Evolutionary conservation across 129 eudicot species (phyloP), one percentile per base, ranked within the genome.

Genomic region (Flaveria brownii): DNA sequence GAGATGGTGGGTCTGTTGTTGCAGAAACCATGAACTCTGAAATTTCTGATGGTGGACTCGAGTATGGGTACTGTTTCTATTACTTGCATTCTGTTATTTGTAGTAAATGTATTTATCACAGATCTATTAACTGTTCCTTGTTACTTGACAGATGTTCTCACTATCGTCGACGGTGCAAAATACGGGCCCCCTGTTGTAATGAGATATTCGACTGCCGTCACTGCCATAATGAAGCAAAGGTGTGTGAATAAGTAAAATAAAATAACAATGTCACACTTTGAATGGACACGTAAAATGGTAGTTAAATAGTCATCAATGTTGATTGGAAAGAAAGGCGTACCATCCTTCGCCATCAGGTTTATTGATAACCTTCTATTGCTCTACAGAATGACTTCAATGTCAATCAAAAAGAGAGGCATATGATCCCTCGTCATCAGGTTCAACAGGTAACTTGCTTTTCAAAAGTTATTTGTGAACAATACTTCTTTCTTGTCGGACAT

Each of bases 201-300:
- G 98, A 90, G 86, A 81, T 90, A 67, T 93, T 90, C 81, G 85
- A 83, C 74, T 93, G 97, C 57, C 91, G 92, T 36, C 88, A 87
- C 69, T 93, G 98, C 71, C 98, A 93, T 74, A 91, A 93, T 67
- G 97, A 93, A 71, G 91, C 83, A 16, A 91, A 87, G 96, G 98
- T 91, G 39, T 20, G 85, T 82, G 41, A 26, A 11, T 16, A 18
- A 54, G 6, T 36, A 23, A 8, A 14, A 11, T 18, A 10, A 9
- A 26, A 16, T 23, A 77, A 18, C 4, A 47, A 16, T 14, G 57
- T 28, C 59, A 46, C 57, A 10, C 52, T n/a, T 25, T 68, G 61
- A 16, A 26, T 62, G 30, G 5, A 47, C 11, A 49, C 14, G 5
- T 7, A 42, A 62, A 25, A 3, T 16, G n/a, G 68, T 67, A 14